Evolutionary conservation across 78 protist genomes (phyloP), one percentile per base, ranked within the genome.

Genomic region (Dictyostelium capitatum): DNA sequence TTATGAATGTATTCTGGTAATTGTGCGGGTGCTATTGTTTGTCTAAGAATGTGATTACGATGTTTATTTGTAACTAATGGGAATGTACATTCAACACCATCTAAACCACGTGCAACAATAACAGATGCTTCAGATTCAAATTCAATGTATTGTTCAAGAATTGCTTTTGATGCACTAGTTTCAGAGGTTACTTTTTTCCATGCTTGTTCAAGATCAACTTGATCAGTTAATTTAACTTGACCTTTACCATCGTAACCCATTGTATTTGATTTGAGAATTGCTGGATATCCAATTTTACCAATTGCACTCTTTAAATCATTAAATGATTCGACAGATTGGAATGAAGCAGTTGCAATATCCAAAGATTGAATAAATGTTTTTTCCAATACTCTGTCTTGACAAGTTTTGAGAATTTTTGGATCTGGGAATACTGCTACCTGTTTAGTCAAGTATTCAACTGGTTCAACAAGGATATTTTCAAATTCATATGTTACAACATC

Each of bases 221-320:
- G 50, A 12, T 80, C 85, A 0, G 73, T 74, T 4, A 91, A 47
- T 47, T 81, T 93, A 28, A 78, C 89, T 73, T 93, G 96, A 10
- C 96, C 96, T 12, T 93, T 93, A 20, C 96, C 96, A 84, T 93
- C 96, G 41, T 93, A 93, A n/a, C 96, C 96, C 83, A 87, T 80
- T 11, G 89, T 93, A 43, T 83, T 85, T 17, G 96, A 87, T 57
- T 93, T 93, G 0, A 93, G 23, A 23, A 91, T 83, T 12, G 91
- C 23, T 48, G 95, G 95, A 30, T 83, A 81, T 1, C 95, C 95
- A 79, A 91, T 65, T 67, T 83, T 91, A 70, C 50, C 51, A n/a
- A 74, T 43, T 4, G 92, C 90, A 17, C 37, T 11, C 23, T 74
- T 47, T 8, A 91, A 30, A 51, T 32, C 73, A 4, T 72, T 74